phyloP scores from a whole-genome alignment of 495 filamentous ascomycete genomes.

The Neurospora sp. region DNA sequence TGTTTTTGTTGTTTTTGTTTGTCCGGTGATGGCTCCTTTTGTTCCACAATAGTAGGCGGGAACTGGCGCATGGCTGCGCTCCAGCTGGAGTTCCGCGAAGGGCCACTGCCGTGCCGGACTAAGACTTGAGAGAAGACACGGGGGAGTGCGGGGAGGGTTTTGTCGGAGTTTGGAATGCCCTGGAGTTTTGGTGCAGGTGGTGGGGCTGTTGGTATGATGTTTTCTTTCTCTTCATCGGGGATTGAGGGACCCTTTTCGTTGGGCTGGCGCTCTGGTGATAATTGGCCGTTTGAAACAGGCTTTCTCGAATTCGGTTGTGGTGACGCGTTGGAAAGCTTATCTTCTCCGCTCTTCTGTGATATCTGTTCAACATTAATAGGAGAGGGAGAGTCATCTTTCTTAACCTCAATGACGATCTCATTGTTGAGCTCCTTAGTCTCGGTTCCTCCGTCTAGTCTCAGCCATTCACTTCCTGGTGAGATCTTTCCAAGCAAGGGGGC shows the following conservation, averaged over 20 bases:
- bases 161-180: background rate
- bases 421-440: conserved; percentile 8
- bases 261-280: background rate
- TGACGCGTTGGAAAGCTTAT: background rate
- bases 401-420: conserved; percentile 7
- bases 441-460: conserved; percentile 1
- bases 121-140: background rate
- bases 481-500: background rate
- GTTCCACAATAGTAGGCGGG: conserved; percentile 20
- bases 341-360: background rate
- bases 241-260: background rate
- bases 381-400: background rate
- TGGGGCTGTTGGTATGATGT: background rate
- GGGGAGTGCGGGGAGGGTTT: background rate
- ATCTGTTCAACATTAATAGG: conserved; percentile 1
- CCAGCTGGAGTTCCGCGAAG: background rate
- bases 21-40: conserved; percentile 18
- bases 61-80: background rate
- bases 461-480: background rate
- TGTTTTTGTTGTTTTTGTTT: conserved; percentile 8
- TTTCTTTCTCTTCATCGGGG: background rate
- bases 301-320: background rate
- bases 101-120: background rate
- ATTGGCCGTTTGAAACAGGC: background rate
- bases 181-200: background rate